Evolutionary conservation across 495 filamentous ascomycete genomes (phyloP).

Genomic region (Wilcoxina mikolae): DNA sequence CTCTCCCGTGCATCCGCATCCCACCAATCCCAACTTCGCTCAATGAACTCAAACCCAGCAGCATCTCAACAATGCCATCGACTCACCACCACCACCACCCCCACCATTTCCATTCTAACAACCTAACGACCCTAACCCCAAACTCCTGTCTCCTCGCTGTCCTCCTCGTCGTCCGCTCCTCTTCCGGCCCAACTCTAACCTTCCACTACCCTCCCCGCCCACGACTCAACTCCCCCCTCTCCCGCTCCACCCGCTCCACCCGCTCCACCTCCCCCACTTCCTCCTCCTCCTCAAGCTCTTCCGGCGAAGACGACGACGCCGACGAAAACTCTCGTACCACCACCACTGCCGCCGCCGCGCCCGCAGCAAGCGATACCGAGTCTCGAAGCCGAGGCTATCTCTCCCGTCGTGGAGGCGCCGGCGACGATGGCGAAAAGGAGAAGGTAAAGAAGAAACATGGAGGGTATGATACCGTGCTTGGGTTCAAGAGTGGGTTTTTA

Average conservation of each 20-base stretch:
- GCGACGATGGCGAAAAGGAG: conserved; percentile 39
- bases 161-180: conserved; percentile 65
- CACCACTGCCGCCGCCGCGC: neutral
- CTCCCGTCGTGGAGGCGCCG: conserved; percentile 17
- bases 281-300: conserved; percentile 13
- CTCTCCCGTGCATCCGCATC: neutral
- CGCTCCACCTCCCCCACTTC: conserved; percentile 19
- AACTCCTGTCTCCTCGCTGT: conserved; percentile 60
- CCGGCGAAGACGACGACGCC: conserved; percentile 24
- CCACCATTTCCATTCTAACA: neutral
- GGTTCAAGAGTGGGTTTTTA: conserved; percentile 60
- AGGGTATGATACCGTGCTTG: conserved; percentile 51
- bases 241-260: conserved; percentile 14
- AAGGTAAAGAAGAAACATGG: conserved; percentile 36
- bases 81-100: neutral
- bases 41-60: too few relatives aligned
- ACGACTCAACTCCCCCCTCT: conserved; percentile 24
- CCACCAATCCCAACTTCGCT: neutral
- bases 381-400: conserved; percentile 9
- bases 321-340: conserved; percentile 31
- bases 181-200: conserved; percentile 67
- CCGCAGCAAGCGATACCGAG: conserved; percentile 17
- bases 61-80: neutral
- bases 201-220: conserved; percentile 77
- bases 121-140: conserved; percentile 20